Evolutionary conservation across 2,329 filamentous ascomycete species (phyloP), one percentile per base, ranked within the genome.

Genomic region (Fusarium setosum): DNA sequence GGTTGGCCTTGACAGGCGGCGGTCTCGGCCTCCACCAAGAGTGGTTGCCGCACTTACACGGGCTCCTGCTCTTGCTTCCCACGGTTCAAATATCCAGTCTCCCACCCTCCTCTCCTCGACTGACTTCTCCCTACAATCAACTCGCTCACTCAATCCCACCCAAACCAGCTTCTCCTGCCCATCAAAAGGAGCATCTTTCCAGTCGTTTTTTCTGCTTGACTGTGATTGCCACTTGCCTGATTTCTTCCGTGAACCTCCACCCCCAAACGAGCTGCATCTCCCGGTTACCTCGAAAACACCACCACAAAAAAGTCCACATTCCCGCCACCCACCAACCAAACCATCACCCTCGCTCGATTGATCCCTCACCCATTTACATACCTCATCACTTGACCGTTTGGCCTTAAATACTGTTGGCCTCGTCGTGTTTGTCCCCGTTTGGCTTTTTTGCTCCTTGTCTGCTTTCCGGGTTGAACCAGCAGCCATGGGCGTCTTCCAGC

Each of bases 401-500:
- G 15, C 37, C 29, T 53, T 61, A 31, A 47, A 60, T 23, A 20
- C 42, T 32, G 47, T 31, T 50, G 37, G 29, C 48, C 21, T 52
- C 18, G 32, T 34, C 45, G 57, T 51, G 51, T 45, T 37, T 54
- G 47, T 34, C 35, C 12, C 32, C 38, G 41, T 23, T 37, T 34
- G 54, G 35, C 26, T 34, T 21, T 21, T 34, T 52, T 51, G 15
- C 49, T 54, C 29, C 56, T 38, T 56, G 53, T 42, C 32, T 17
- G 18, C 31, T 42, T 21, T 20, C 12, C 21, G 4, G 15, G 26
- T 51, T 53, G 31, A 59, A 71, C 74, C 77, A 74, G 44, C 79
- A 78, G 77, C 78, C 74, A 87, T 88, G 85, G 76, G 80, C 79
- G 81, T 84, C 78, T 82, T 82, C 63, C 81, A 76, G 69, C 81